A percentile compares a stretch with the other conserved stretches of the same genome.
Evolutionary conservation across 2,329 filamentous ascomycete species (phyloP).

Genomic region (Epichloe brachyelytri): DNA sequence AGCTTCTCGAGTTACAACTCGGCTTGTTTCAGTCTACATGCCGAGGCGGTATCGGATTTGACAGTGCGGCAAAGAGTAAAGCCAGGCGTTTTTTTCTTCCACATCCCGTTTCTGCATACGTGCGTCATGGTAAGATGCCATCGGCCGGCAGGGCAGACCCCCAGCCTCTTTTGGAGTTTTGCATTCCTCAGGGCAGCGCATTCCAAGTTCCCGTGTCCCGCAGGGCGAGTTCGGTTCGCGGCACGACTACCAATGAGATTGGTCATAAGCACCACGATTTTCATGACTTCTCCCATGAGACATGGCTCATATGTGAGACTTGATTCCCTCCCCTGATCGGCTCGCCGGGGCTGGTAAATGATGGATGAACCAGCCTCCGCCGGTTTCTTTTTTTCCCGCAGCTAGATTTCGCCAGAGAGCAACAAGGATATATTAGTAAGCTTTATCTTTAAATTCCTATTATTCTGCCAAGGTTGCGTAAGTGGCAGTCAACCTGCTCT

Average conservation of each 20-base stretch:
- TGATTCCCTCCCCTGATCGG: too few relatives aligned
- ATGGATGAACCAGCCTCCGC: too few relatives aligned
- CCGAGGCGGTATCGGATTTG: background rate
- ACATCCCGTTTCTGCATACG: background rate
- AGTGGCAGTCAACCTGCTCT: too few relatives aligned
- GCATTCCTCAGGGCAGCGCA: background rate
- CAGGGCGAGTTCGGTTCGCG: background rate
- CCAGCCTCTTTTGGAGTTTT: background rate
- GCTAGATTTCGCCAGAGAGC: too few relatives aligned
- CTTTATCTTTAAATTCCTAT: too few relatives aligned
- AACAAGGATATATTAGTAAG: too few relatives aligned
- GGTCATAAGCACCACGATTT: background rate
- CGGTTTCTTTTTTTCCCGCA: too few relatives aligned
- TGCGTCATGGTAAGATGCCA: background rate
- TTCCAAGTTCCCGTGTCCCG: background rate
- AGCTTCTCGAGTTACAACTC: background rate
- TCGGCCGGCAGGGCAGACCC: too few relatives aligned
- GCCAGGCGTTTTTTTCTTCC: background rate
- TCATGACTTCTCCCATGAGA: too few relatives aligned
- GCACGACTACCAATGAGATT: background rate
- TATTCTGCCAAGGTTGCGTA: too few relatives aligned
- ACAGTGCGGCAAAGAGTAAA: background rate
- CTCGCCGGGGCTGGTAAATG: too few relatives aligned
- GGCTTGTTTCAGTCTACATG: conserved; percentile 1
- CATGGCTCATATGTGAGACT: too few relatives aligned